Base-by-base conservation (phyloP, 306 rosid species). In the Phaseolus lunatus region DNA sequence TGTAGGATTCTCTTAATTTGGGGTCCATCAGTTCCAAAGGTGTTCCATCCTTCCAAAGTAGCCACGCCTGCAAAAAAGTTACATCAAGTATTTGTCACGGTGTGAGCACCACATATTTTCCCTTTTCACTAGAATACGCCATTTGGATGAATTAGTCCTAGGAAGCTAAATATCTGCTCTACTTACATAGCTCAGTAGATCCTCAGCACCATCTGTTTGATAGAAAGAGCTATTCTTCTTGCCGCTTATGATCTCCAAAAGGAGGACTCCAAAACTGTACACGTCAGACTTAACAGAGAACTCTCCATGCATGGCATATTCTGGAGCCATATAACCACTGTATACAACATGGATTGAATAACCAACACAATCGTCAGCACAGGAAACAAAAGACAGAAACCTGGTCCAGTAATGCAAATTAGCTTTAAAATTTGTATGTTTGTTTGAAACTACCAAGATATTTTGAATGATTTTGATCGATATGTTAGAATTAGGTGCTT, bases 241-340 rank as follows among this genome's bases (percentile, higher is more conserved):
- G 31, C 89, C 85, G 57, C 85, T 81, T 72, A 83, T 7, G 63
- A 80, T 86, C 67, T 86, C 82, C n/a, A 83, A 6, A 12, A 83
- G 4, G 58, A 83, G 54, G 49, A 86, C 70, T n/a, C 85, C 85
- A 5, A 86, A 83, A 26, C 84, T 69, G 10, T 59, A 77, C 12
- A 84, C 69, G 14, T 80, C 84, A 3, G 84, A 76, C 49, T 83
- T 83, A 19, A 43, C 64, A 61, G 82, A 82, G 29, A 77, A 72
- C 54, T 77, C 71, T 54, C 79, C 82, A 16, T 62, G 76, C 72
- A 53, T 56, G 1, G 79, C 79, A 45, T 65, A 77, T 3, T 82
- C 82, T 0, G 82, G 79, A 64, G 75, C 22, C 65, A 82, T 77
- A 23, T 82, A 82, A 13, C 85, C 79, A 18, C 85, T 82, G 11